phyloP scores from a whole-genome alignment of 2,329 filamentous ascomycete genomes.

The Xylaria digitata region DNA sequence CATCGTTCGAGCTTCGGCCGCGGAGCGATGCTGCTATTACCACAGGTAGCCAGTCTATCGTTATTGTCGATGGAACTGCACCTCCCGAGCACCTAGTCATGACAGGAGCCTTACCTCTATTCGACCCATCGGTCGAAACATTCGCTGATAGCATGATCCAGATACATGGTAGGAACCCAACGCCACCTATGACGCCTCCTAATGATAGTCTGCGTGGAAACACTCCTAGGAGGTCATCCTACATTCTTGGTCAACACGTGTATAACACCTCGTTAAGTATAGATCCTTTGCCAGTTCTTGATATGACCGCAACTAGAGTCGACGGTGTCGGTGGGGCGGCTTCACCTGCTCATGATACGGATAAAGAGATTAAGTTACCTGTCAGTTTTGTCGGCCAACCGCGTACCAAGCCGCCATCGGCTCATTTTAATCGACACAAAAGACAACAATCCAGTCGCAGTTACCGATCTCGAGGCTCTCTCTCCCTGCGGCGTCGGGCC shows the following conservation, averaged over 20 bases:
- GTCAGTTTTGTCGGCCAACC: constrained; percentile 45
- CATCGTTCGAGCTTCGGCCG: constrained; percentile 56
- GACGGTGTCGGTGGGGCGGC: constrained; percentile 51
- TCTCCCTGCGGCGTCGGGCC: constrained; percentile 66
- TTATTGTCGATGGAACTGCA: constrained; percentile 81
- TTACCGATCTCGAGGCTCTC: constrained; percentile 62
- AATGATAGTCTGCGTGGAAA: constrained; percentile 51
- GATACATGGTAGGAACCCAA: constrained; percentile 62
- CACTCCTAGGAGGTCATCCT: constrained; percentile 66
- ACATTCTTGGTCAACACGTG: constrained; percentile 62
- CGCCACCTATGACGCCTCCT: constrained; percentile 71
- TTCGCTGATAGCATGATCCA: constrained; percentile 65
- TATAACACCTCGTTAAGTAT: constrained; percentile 52
- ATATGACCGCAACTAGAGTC: constrained; percentile 44
- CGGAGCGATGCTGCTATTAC: constrained; percentile 72
- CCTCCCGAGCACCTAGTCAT: constrained; percentile 62
- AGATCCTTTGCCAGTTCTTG: constrained; percentile 59
- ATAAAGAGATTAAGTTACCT: constrained; percentile 49
- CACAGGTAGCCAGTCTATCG: constrained; percentile 86
- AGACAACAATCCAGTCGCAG: constrained; percentile 62
- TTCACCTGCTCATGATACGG: constrained; percentile 50
- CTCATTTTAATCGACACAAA: constrained; percentile 54
- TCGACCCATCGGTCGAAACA: constrained; percentile 62
- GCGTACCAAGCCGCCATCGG: constrained; percentile 51
- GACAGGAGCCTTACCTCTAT: constrained; percentile 60